Evolutionary conservation across 352 stramenopile species (phyloP).

Genomic region (Pythium graminicola): DNA sequence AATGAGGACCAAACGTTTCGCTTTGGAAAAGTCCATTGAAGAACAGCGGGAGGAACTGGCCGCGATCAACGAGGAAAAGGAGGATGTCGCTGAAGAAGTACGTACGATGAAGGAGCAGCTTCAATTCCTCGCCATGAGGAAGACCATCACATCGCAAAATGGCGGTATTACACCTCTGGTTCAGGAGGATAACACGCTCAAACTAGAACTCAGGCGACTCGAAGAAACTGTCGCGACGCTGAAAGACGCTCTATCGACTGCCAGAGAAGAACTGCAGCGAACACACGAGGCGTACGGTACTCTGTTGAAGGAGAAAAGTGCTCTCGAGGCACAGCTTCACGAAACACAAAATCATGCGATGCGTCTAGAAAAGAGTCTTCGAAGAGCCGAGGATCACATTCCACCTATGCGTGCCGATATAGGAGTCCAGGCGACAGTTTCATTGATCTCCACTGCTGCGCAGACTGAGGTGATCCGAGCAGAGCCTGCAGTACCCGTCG

Average conservation of each 20-base stretch:
- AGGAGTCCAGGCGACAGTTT: slow-evolving; percentile 8
- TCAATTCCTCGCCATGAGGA: slow-evolving; percentile 36
- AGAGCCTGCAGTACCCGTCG: background rate
- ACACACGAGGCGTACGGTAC: slow-evolving; percentile 35
- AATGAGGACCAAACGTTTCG: slow-evolving; percentile 25
- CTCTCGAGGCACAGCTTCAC: slow-evolving; percentile 31
- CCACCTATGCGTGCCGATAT: slow-evolving; percentile 11
- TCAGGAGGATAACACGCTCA: slow-evolving; percentile 10
- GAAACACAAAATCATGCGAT: slow-evolving; percentile 14
- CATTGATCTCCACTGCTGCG: background rate
- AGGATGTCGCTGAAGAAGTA: slow-evolving; percentile 30
- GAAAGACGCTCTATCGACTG: slow-evolving; percentile 32
- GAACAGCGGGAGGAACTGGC: slow-evolving; percentile 33
- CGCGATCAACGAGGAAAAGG: slow-evolving; percentile 30
- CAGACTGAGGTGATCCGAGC: slow-evolving; percentile 14
- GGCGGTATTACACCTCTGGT: background rate
- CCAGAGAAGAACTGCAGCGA: slow-evolving; percentile 40
- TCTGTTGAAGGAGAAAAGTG: slow-evolving; percentile 43
- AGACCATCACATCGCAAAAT: slow-evolving; percentile 35
- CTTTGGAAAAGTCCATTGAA: slow-evolving; percentile 27
- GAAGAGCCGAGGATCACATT: slow-evolving; percentile 12
- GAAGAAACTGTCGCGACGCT: slow-evolving; percentile 35
- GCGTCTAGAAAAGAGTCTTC: slow-evolving; percentile 20
- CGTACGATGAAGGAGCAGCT: slow-evolving; percentile 48
- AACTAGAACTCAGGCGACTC: slow-evolving; percentile 36